Evolutionary conservation across 1,139 yeast genomes (phyloP), one percentile per base, ranked within the genome.

Genomic region (Chernovozyma sophiae-reginae): DNA sequence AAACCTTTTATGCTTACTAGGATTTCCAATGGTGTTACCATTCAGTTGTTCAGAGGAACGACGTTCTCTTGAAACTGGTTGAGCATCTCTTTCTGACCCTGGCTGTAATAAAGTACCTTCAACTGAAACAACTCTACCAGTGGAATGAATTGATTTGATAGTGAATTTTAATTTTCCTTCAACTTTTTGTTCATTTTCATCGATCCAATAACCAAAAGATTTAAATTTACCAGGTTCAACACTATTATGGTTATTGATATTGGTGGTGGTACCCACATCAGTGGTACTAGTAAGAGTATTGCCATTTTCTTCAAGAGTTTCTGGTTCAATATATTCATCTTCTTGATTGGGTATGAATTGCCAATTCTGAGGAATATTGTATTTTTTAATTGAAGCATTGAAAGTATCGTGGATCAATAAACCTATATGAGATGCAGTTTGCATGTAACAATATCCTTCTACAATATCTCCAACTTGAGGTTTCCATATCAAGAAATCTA

Each of bases 391-490:
- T 37, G 94, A 81, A 25, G 97, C 97, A 62, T 92, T 94, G 67
- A 92, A 92, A 1, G 95, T 86, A 60, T 92, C 97, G 57, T 86
- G 92, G 37, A 92, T 73, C 48, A 92, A 73, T 45, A 92, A 69
- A 43, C 97, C 97, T 52, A 94, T 82, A 56, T 92, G 98, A 7
- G 96, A 84, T 13, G 96, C 96, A 1, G 97, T 83, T 65, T 90
- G 97, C 76, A 92, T 79, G 64, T 87, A 87, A 40, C 86, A 75
- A 65, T 79, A 75, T 5, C 98, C 98, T 56, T 90, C 95, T 24
- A 90, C 62, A 2, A 70, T 65, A 53, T 92, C 97, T 4, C 95
- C 96, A 12, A 79, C 71, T 49, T 77, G 78, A 4, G 98, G 98
- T 52, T 76, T 78, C 97, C 98, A 92, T 37, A 89, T 75, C 41